Evolutionary conservation across 176 grass and related monocot genomes (phyloP).

Genomic region (Secale cereale): DNA sequence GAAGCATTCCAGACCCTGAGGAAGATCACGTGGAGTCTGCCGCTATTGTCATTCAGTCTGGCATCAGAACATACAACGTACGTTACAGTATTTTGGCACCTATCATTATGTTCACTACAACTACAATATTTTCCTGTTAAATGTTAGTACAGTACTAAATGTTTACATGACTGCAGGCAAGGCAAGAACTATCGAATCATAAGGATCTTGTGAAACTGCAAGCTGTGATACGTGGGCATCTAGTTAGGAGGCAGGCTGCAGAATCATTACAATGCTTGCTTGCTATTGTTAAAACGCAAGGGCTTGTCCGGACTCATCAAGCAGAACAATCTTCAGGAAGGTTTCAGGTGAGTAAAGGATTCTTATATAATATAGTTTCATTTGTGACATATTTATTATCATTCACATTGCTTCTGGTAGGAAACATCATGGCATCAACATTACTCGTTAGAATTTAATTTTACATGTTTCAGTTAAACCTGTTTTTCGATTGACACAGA

Average conservation of each 20-base stretch:
- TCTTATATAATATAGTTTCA: neutral
- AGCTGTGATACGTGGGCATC: slow-evolving; percentile 72
- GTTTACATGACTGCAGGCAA: slow-evolving; percentile 50
- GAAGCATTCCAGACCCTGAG: slow-evolving; percentile 14
- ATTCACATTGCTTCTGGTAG: slow-evolving; percentile 7
- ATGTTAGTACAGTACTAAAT: slow-evolving; percentile 13
- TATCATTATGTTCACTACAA: slow-evolving; percentile 18
- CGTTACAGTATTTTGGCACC: slow-evolving; percentile 18
- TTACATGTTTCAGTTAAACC: no score
- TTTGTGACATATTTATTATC: slow-evolving; percentile 4
- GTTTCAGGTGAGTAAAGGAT: slow-evolving; percentile 27
- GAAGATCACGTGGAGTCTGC: slow-evolving; percentile 44
- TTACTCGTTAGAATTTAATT: no score
- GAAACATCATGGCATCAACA: neutral
- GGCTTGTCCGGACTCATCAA: slow-evolving; percentile 54
- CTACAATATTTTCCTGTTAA: slow-evolving; percentile 8
- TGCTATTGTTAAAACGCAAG: slow-evolving; percentile 90
- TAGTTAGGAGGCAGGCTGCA: slow-evolving; percentile 72
- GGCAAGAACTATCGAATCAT: slow-evolving; percentile 47
- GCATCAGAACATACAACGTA: slow-evolving; percentile 66
- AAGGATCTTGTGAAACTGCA: slow-evolving; percentile 80
- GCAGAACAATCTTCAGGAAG: slow-evolving; percentile 28
- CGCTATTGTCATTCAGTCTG: slow-evolving; percentile 63
- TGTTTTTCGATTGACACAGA: no score
- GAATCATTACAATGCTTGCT: slow-evolving; percentile 77